A percentile compares a stretch with the other conserved stretches of the same genome.
Evolutionary conservation across 179 eudicot genomes (phyloP).

Genomic region (Spergularia azorica): DNA sequence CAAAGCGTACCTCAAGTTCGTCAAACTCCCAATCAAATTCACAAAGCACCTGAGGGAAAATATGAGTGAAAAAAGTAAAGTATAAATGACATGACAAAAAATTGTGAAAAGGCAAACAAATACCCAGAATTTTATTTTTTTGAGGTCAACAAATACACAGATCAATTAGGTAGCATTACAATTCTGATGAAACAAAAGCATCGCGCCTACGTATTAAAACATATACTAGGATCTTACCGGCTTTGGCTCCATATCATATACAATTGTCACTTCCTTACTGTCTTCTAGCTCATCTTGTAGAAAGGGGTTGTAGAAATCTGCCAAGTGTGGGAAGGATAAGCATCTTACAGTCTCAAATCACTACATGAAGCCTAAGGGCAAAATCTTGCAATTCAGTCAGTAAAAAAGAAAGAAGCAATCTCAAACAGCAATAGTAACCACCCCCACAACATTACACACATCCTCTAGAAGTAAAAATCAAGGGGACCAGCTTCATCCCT

Average conservation of each 20-base stretch:
- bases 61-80: slow-evolving; percentile 8
- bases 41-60: slow-evolving; percentile 56
- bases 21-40: slow-evolving; percentile 98
- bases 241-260: slow-evolving; percentile 69
- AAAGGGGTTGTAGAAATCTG: slow-evolving; percentile 90
- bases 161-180: not conserved
- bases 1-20: slow-evolving; percentile 72
- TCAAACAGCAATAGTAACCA: not conserved
- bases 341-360: not conserved
- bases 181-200: not conserved
- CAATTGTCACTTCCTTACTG: slow-evolving; percentile 65
- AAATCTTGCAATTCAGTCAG: not conserved
- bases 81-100: not conserved
- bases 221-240: slow-evolving; percentile 44
- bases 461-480: too few relatives aligned
- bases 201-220: not conserved
- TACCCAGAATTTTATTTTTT: not conserved
- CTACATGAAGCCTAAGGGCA: not conserved
- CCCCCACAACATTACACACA: not conserved
- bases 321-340: not conserved
- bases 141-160: too few relatives aligned
- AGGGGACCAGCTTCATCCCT: too few relatives aligned
- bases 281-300: slow-evolving; percentile 88
- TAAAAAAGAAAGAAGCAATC: not conserved
- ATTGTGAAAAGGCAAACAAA: not conserved